Percentiles rank a stretch among this genome's conserved stretches.
These are phyloP conservation scores for Hypholoma sublateritium DNA, from an alignment of 768 basidiomycete genomes.

Conservation along the genomic window DNA sequence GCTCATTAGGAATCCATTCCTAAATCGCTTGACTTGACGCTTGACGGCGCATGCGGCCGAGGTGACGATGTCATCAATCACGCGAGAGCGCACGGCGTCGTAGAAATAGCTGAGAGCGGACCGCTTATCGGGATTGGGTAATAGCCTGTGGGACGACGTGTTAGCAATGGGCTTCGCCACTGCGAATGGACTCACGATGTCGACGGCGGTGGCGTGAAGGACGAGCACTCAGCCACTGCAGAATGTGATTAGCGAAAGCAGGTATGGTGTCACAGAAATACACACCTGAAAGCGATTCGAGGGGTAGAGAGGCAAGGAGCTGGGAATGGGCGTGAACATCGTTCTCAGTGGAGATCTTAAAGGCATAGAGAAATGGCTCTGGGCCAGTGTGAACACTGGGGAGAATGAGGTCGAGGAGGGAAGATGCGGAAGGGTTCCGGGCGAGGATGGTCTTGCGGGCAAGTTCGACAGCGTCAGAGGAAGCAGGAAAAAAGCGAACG, in stretches of 20 bases:
- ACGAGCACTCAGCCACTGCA: constrained; percentile 16
- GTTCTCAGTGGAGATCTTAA: constrained; percentile 38
- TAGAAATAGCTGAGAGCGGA: constrained; percentile 51
- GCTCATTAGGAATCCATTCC: constrained; percentile 64
- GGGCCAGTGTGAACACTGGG: constrained; percentile 48
- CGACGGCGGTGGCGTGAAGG: constrained; percentile 17
- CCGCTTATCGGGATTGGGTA: constrained; percentile 43
- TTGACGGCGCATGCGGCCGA: constrained; percentile 19
- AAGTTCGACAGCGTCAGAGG: constrained; percentile 48
- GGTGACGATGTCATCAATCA: constrained; percentile 55
- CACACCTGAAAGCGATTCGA: constrained; percentile 54
- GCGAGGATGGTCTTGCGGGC: constrained; percentile 51
- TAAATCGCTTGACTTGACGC: constrained; percentile 47
- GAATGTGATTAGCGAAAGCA: constrained; percentile 11
- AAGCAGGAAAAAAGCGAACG: constrained; percentile 35
- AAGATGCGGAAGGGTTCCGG: constrained; percentile 27
- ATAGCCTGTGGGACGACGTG: constrained; percentile 19
- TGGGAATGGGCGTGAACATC: constrained; percentile 2
- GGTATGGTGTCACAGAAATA: constrained; percentile 7
- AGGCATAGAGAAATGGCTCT: constrained; percentile 54
- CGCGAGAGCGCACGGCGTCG: constrained; percentile 56
- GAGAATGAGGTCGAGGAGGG: constrained; percentile 51
- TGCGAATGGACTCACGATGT: constrained; percentile 12
- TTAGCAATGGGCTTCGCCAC: not conserved
- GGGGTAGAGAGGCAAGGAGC: constrained; percentile 34